Evolutionary conservation across 164 flowering plant genomes (phyloP).

Genomic region (Liriodendron chinense): DNA sequence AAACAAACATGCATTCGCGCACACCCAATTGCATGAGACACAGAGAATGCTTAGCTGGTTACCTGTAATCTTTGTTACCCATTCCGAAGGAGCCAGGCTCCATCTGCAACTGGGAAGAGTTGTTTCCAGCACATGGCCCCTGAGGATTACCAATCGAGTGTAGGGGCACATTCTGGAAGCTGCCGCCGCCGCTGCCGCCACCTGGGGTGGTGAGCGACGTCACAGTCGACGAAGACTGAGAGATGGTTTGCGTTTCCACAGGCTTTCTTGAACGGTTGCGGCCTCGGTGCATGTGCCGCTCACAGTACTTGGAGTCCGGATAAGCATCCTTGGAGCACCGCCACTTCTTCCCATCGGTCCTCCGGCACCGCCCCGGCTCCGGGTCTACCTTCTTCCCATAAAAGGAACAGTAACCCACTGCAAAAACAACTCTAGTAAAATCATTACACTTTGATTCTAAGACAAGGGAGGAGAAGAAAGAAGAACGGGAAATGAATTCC

Average conservation of each 20-base stretch:
- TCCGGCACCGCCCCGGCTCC: slow-evolving; percentile 73
- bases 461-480: background rate
- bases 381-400: slow-evolving; percentile 73
- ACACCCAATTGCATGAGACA: no score
- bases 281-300: slow-evolving; percentile 83
- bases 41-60: slow-evolving; percentile 1
- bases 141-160: slow-evolving; percentile 38
- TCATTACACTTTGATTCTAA: background rate
- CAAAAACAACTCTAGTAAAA: slow-evolving; percentile 15
- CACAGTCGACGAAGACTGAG: slow-evolving; percentile 63
- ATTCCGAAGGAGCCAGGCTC: slow-evolving; percentile 60
- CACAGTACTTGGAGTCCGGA: slow-evolving; percentile 75
- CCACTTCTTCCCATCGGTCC: slow-evolving; percentile 82
- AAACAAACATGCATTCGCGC: no score
- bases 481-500: background rate
- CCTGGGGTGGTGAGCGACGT: slow-evolving; percentile 36
- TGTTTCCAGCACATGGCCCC: slow-evolving; percentile 38
- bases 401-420: slow-evolving; percentile 69
- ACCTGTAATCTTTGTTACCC: slow-evolving; percentile 73
- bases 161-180: slow-evolving; percentile 53
- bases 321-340: slow-evolving; percentile 78
- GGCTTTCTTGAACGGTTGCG: slow-evolving; percentile 96
- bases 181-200: slow-evolving; percentile 11
- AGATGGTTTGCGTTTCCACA: slow-evolving; percentile 82
- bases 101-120: slow-evolving; percentile 49